Conservation (phyloP, 2,329 filamentous ascomycete species). For the Arthrobotrys iridis region DNA sequence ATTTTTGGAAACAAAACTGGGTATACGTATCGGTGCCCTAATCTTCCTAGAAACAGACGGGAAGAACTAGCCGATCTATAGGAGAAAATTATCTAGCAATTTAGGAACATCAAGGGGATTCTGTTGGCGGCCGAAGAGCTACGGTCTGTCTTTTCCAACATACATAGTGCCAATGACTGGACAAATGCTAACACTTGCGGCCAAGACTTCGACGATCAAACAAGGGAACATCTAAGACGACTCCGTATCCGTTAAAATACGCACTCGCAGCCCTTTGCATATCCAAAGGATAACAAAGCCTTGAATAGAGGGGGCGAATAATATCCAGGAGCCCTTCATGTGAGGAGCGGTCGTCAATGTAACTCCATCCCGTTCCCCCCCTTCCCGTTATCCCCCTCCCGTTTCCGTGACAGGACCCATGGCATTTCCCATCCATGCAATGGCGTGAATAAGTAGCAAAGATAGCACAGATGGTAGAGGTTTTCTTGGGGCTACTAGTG, state of each 20-base stretch:
- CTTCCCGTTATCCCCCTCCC: constrained; percentile 38
- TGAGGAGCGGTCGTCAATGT: constrained; percentile 27
- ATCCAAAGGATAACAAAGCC: background rate
- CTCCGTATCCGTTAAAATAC: background rate
- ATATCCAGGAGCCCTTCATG: constrained; percentile 10
- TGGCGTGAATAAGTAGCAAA: background rate
- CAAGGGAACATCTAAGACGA: background rate
- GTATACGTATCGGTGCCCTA: background rate
- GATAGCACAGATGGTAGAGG: background rate
- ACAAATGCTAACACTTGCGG: too few species aligned
- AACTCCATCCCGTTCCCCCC: constrained; percentile 21
- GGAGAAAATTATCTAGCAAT: too few species aligned
- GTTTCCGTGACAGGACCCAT: constrained; percentile 44
- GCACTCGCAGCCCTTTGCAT: background rate
- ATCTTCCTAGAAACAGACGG: background rate
- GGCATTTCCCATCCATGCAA: constrained; percentile 10
- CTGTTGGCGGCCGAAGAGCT: too few species aligned
- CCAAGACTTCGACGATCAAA: too few species aligned
- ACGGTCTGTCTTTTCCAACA: too few species aligned
- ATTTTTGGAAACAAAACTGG: background rate
- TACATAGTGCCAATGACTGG: too few species aligned
- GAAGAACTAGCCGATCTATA: background rate
- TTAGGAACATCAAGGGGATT: too few species aligned
- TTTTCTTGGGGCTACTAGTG: background rate
- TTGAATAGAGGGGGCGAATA: background rate